Conservation (phyloP, 345 rosid genomes). For the Hypericum perforatum region DNA sequence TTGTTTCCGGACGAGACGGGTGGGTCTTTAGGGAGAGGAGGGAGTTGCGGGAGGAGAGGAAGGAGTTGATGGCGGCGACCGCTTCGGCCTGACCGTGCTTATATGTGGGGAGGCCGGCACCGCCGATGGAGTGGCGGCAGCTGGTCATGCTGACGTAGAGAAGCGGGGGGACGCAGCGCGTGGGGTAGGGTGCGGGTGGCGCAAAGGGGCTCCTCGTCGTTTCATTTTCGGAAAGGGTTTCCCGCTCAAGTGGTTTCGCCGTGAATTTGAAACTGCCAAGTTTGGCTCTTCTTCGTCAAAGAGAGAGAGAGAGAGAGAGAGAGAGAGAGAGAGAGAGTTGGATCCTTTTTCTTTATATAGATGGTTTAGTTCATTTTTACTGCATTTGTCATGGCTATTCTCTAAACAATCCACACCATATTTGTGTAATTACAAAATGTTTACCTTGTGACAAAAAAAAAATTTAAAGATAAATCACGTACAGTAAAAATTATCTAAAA, state of each 20-base stretch:
- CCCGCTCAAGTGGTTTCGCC: neutral
- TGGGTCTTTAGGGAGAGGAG: conserved; percentile 9
- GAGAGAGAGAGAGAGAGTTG: too few relatives aligned
- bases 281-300: too few relatives aligned
- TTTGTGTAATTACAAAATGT: too few relatives aligned
- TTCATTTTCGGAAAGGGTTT: neutral
- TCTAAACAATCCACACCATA: too few relatives aligned
- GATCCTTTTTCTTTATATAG: too few relatives aligned
- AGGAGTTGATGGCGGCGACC: conserved; percentile 51
- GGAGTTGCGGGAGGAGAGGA: conserved; percentile 46
- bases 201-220: neutral
- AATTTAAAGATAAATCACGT: too few relatives aligned
- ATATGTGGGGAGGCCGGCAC: conserved; percentile 42
- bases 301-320: too few relatives aligned
- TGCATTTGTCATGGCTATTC: too few relatives aligned
- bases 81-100: conserved; percentile 46
- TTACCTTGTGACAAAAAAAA: too few relatives aligned
- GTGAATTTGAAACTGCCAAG: too few relatives aligned
- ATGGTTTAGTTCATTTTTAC: too few relatives aligned
- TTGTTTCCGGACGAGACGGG: conserved; percentile 45
- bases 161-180: conserved; percentile 33
- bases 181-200: neutral
- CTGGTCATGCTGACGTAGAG: conserved; percentile 82
- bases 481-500: too few relatives aligned
- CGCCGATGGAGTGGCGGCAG: conserved; percentile 70